These are phyloP conservation scores for Sclerotinia spermophila DNA, from an alignment of 2,329 filamentous ascomycete species.

Conservation along the genomic window DNA sequence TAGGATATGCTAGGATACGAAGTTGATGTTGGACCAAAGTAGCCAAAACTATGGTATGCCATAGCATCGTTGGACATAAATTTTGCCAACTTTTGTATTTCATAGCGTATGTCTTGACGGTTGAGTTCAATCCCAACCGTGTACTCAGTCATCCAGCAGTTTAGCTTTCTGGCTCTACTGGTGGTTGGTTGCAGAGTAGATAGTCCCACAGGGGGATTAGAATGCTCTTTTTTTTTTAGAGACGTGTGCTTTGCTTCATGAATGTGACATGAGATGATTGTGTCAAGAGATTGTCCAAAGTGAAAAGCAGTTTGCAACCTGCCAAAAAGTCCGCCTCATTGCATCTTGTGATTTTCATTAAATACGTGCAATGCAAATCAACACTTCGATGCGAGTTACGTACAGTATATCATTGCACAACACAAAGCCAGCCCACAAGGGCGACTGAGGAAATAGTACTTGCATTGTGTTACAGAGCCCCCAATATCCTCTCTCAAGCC, in stretches of 20 bases:
- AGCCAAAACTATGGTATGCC: background rate
- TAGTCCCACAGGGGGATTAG: background rate
- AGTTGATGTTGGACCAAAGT: background rate
- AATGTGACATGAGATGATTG: background rate
- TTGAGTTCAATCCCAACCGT: background rate
- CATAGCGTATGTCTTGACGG: background rate
- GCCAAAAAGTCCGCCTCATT: background rate
- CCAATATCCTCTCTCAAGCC: background rate
- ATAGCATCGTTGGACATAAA: background rate
- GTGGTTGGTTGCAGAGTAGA: background rate
- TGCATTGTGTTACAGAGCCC: constrained; percentile 1
- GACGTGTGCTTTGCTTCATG: background rate
- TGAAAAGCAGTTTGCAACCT: background rate
- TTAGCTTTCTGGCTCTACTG: background rate
- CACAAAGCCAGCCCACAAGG: constrained; percentile 10
- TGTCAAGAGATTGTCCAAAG: background rate
- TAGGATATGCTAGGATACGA: constrained; percentile 1
- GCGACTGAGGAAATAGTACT: constrained; percentile 14
- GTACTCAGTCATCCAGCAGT: background rate
- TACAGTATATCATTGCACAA: background rate
- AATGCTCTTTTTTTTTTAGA: background rate
- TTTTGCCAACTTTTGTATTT: background rate
- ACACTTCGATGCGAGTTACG: background rate
- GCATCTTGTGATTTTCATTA: background rate
- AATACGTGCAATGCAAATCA: background rate